These are phyloP conservation scores for Cardamine occulta DNA, from an alignment of 345 rosid genomes.

Conservation along the genomic window DNA sequence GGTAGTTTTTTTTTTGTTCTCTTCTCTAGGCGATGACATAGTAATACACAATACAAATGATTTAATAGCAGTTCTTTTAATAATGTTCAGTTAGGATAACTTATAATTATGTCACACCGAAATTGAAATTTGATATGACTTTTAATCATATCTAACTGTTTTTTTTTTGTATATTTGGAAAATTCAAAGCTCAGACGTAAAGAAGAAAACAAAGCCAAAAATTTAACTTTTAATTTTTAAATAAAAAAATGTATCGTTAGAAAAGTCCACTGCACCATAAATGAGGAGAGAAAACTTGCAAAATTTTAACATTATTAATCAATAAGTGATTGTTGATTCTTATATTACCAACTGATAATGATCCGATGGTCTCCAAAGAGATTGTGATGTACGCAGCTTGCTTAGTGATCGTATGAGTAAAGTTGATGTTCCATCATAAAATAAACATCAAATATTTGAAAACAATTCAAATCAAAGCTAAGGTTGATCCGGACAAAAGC, in stretches of 20 bases:
- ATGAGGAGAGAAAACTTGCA: neutral
- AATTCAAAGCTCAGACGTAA: neutral
- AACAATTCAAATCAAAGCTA: slow-evolving; percentile 19
- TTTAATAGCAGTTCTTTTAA: neutral
- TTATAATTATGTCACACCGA: neutral
- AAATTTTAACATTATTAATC: neutral
- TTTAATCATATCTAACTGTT: neutral
- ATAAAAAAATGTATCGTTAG: neutral
- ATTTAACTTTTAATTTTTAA: too few species aligned
- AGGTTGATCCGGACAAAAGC: slow-evolving; percentile 32
- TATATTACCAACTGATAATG: neutral
- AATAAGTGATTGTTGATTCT: neutral
- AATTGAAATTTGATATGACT: neutral
- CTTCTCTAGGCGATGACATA: neutral
- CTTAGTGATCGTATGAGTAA: neutral
- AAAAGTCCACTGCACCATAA: neutral
- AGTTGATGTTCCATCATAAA: slow-evolving; percentile 30
- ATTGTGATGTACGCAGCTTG: neutral
- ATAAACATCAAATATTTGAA: slow-evolving; percentile 30
- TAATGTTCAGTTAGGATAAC: neutral
- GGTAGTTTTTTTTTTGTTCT: neutral
- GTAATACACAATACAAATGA: neutral
- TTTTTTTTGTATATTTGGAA: neutral
- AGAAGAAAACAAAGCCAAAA: neutral
- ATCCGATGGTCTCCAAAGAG: neutral